phyloP scores from a whole-genome alignment of 805 yeast genomes.

The Schizosaccharomyces osmophilus region DNA sequence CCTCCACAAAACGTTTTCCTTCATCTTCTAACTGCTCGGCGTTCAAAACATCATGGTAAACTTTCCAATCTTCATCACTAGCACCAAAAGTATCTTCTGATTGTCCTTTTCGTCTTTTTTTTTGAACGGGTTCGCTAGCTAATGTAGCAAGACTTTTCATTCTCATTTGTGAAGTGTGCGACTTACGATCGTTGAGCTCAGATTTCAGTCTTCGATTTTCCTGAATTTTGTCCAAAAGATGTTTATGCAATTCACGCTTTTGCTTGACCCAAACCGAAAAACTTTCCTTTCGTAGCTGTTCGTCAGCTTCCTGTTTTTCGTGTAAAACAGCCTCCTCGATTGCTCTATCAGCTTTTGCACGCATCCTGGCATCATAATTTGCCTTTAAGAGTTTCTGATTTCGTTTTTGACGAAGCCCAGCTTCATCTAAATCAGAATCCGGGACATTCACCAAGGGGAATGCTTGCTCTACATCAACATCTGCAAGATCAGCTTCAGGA shows the following conservation, averaged over 20 bases:
- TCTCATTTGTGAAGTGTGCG: conserved; percentile 72
- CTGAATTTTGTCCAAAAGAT: conserved; percentile 33
- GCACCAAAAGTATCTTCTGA: conserved; percentile 89
- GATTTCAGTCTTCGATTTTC: conserved; percentile 47
- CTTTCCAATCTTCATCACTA: conserved; percentile 84
- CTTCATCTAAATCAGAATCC: conserved; percentile 59
- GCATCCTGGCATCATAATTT: conserved; percentile 65
- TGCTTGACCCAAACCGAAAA: conserved; percentile 55
- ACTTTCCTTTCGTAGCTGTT: conserved; percentile 53
- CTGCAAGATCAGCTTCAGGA: neutral
- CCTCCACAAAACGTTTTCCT: conserved; percentile 27
- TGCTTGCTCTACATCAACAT: conserved; percentile 26
- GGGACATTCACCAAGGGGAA: conserved; percentile 62
- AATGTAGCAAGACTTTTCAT: conserved; percentile 77
- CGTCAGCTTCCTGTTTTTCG: conserved; percentile 40
- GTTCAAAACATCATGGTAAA: conserved; percentile 59
- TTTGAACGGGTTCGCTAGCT: conserved; percentile 32
- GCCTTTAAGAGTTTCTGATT: conserved; percentile 64
- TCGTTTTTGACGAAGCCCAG: conserved; percentile 65
- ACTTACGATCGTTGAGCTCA: conserved; percentile 68
- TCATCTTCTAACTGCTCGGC: conserved; percentile 57
- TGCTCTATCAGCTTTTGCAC: conserved; percentile 57
- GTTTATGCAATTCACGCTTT: conserved; percentile 36
- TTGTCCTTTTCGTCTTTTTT: conserved; percentile 19
- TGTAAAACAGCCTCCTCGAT: conserved; percentile 34